Evolutionary conservation across 306 rosid genomes (phyloP), one percentile per base, ranked within the genome.

Genomic region (Coriaria nepalensis): DNA sequence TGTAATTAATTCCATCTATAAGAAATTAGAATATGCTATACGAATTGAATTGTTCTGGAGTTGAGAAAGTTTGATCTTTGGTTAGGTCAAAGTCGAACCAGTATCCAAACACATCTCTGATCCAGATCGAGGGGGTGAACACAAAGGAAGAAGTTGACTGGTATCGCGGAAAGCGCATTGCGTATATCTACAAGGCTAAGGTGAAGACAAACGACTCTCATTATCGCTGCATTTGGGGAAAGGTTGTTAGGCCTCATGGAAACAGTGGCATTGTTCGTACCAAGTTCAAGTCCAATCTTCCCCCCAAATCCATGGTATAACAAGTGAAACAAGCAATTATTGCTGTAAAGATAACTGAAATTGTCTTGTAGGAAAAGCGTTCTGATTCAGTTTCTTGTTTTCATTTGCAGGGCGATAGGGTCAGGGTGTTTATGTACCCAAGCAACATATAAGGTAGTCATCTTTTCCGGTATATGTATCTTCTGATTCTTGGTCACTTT

Each of bases 221-320:
- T 52, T 85, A 81, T 59, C 93, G 95, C 36, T 78, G 93, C 75
- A 69, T 81, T 33, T 85, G 87, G 87, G 95, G 95, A 0, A 85
- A 81, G 82, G 93, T 78, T 29, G 35, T 68, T 8, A 73, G 93
- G 80, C 82, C 95, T 13, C 95, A 81, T 0, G 95, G 95, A 7
- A 85, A 85, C 72, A 85, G 85, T 6, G 93, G 95, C 6, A 47
- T 85, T 35, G 93, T 85, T 33, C 80, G 93, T 33, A 78, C 95
- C 8, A 81, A 81, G 61, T 85, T 85, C 73, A 85, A 66, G 52
- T 73, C 95, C 10, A 81, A 85, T 39, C 79, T 85, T 35, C 95
- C 95, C 7, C 95, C 95, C 6, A 85, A 49, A 47, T 81, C 93
- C 64, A 85, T 81, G 93, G 95, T 85, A 85, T 33, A 12, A 4